A percentile compares a stretch with the other conserved stretches of the same genome.
phyloP scores from a whole-genome alignment of 2,329 filamentous ascomycete species.

The Sporothrix pallida region DNA sequence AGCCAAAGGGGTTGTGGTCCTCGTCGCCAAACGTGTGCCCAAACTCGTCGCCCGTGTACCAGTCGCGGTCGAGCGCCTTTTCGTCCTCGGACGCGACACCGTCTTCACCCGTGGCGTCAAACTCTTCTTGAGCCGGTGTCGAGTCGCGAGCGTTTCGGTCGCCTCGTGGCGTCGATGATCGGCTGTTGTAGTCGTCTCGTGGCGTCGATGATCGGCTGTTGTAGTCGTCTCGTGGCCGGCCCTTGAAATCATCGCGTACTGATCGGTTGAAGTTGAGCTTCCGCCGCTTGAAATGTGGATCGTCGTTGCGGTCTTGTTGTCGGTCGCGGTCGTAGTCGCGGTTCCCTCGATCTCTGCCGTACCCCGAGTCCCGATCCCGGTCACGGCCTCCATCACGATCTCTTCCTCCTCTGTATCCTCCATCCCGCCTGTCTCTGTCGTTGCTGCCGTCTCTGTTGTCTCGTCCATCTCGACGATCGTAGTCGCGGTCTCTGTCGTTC shows the following conservation, averaged over 20 bases:
- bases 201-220: constrained; percentile 42
- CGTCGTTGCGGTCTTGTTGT: constrained; percentile 24
- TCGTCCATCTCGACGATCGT: constrained; percentile 39
- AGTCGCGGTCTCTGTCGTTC: constrained; percentile 11
- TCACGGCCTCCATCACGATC: constrained; percentile 35
- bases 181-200: constrained; percentile 42
- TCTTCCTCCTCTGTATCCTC: constrained; percentile 38
- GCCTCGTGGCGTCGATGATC: constrained; percentile 38
- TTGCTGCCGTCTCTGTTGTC: constrained; percentile 38
- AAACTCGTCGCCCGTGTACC: constrained; percentile 88
- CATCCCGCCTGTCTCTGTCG: constrained; percentile 1
- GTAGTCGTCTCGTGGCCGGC: constrained; percentile 49
- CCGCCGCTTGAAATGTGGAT: constrained; percentile 60
- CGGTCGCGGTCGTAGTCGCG: constrained; percentile 12
- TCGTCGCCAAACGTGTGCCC: constrained; percentile 87
- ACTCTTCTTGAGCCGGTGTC: constrained; percentile 60
- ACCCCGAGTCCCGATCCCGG: constrained; percentile 30
- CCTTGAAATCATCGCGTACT: constrained; percentile 60
- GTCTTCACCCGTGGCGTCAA: constrained; percentile 65
- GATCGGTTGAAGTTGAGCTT: constrained; percentile 65
- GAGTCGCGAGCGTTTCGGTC: constrained; percentile 31
- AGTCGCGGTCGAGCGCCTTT: constrained; percentile 82
- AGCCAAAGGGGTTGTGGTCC: constrained; percentile 88
- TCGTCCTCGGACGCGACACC: constrained; percentile 70
- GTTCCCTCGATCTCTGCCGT: constrained; percentile 40